phyloP scores from a whole-genome alignment of 306 rosid genomes.

The Sicyos edulis region DNA sequence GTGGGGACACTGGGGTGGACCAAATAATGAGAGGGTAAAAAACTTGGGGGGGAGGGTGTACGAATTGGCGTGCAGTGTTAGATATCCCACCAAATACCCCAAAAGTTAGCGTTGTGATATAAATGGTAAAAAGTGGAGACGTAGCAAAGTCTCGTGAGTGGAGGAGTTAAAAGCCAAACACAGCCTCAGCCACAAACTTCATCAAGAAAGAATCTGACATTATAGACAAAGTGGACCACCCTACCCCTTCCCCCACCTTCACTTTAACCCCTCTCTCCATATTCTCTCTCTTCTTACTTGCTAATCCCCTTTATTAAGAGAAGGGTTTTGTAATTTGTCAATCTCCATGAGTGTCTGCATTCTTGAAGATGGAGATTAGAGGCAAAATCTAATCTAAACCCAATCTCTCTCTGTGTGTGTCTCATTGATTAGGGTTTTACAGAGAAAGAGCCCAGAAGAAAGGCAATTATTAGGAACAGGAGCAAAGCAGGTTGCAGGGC shows the following conservation, averaged over 20 bases:
- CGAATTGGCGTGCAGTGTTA: slow-evolving; percentile 21
- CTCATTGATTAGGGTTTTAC: slow-evolving; percentile 34
- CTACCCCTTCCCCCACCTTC: slow-evolving; percentile 25
- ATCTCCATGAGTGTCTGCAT: no score
- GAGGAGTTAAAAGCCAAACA: not conserved
- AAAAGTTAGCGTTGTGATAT: slow-evolving; percentile 16
- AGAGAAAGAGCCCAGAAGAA: slow-evolving; percentile 26
- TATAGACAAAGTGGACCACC: slow-evolving; percentile 42
- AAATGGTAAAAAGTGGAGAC: slow-evolving; percentile 21
- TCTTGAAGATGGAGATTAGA: no score
- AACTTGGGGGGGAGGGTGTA: not conserved
- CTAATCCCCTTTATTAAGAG: no score
- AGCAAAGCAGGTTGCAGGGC: slow-evolving; percentile 46
- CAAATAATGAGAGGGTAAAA: slow-evolving; percentile 17
- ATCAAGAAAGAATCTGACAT: slow-evolving; percentile 34
- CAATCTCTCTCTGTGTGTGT: not conserved
- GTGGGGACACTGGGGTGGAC: slow-evolving; percentile 9
- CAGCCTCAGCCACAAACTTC: slow-evolving; percentile 18
- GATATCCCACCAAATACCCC: slow-evolving; percentile 21
- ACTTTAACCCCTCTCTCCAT: slow-evolving; percentile 22
- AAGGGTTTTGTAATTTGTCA: no score
- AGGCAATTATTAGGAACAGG: slow-evolving; percentile 59
- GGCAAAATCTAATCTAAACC: no score
- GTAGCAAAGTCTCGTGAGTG: slow-evolving; percentile 14
- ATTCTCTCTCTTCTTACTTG: no score